A percentile compares a stretch with the other conserved stretches of the same genome.
Conservation (phyloP, 2,329 filamentous ascomycete species). For the Pyrenochaeta sp. region DNA sequence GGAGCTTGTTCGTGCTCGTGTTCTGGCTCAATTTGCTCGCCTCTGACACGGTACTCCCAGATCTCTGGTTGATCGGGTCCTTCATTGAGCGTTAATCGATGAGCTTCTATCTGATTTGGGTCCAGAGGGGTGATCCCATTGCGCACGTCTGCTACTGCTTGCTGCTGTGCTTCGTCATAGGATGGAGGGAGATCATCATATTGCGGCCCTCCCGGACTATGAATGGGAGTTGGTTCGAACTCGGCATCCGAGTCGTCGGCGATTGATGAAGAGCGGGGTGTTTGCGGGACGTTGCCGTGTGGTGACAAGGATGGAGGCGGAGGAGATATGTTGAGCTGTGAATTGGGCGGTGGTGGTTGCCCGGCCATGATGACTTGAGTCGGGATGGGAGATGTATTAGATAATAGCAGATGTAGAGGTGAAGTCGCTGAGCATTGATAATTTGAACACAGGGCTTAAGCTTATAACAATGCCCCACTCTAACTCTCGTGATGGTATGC, state of each 20-base stretch:
- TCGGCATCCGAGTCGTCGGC: slow-evolving; percentile 44
- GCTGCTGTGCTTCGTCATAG: slow-evolving; percentile 45
- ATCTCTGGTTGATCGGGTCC: slow-evolving; percentile 30
- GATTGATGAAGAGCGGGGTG: slow-evolving; percentile 37
- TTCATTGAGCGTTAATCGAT: slow-evolving; percentile 31
- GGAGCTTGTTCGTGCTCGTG: slow-evolving; percentile 29
- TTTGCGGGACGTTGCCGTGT: slow-evolving; percentile 27
- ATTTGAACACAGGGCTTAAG: background rate
- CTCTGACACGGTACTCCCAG: slow-evolving; percentile 34
- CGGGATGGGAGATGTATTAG: background rate
- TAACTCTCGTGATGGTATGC: slow-evolving; percentile 4
- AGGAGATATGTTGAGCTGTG: slow-evolving; percentile 14
- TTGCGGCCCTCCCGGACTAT: slow-evolving; percentile 40
- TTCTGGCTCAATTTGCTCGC: slow-evolving; percentile 21
- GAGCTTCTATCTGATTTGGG: slow-evolving; percentile 36
- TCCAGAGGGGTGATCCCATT: slow-evolving; percentile 33
- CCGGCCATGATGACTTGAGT: slow-evolving; percentile 34
- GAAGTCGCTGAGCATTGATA: background rate
- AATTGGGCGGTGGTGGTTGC: slow-evolving; percentile 15
- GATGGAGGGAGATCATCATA: slow-evolving; percentile 48
- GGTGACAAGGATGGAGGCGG: slow-evolving; percentile 24
- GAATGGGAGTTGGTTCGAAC: slow-evolving; percentile 37
- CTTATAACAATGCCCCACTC: slow-evolving; percentile 5
- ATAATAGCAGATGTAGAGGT: background rate
- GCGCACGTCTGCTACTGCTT: slow-evolving; percentile 37